Conservation (phyloP, 208 protist genomes). For the Acanthamoeba castellanii region DNA sequence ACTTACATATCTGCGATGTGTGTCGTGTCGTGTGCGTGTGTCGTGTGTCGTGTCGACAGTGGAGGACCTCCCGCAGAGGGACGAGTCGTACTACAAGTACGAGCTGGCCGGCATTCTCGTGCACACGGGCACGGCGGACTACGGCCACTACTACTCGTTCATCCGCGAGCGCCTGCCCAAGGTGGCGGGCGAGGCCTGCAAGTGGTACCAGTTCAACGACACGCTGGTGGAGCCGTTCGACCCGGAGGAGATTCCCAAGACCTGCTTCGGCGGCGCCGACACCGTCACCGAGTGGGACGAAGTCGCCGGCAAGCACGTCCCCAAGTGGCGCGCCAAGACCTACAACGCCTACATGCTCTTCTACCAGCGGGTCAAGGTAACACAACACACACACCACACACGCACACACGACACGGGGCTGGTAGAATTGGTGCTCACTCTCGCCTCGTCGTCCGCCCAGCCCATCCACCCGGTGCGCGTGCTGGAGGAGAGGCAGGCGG, state of each 20-base stretch:
- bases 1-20: neutral
- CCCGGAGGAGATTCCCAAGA: conserved; percentile 70
- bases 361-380: conserved; percentile 75
- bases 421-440: neutral
- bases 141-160: conserved; percentile 90
- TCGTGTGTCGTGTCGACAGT: neutral
- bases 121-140: conserved; percentile 87
- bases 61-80: conserved; percentile 4
- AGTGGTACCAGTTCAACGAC: conserved; percentile 87
- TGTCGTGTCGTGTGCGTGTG: neutral
- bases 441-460: neutral
- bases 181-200: neutral
- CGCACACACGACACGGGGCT: neutral
- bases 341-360: conserved; percentile 88
- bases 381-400: neutral
- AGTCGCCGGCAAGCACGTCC: conserved; percentile 13
- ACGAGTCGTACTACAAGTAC: conserved; percentile 83
- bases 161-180: conserved; percentile 75
- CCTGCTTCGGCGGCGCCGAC: conserved; percentile 83
- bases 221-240: conserved; percentile 77
- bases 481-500: conserved; percentile 32
- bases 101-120: conserved; percentile 87
- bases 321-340: conserved; percentile 76
- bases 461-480: conserved; percentile 23
- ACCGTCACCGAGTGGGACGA: conserved; percentile 79